A percentile compares a stretch with the other conserved stretches of the same genome.
phyloP scores from a whole-genome alignment of 2,329 filamentous ascomycete genomes.

The Calycina herbarum region DNA sequence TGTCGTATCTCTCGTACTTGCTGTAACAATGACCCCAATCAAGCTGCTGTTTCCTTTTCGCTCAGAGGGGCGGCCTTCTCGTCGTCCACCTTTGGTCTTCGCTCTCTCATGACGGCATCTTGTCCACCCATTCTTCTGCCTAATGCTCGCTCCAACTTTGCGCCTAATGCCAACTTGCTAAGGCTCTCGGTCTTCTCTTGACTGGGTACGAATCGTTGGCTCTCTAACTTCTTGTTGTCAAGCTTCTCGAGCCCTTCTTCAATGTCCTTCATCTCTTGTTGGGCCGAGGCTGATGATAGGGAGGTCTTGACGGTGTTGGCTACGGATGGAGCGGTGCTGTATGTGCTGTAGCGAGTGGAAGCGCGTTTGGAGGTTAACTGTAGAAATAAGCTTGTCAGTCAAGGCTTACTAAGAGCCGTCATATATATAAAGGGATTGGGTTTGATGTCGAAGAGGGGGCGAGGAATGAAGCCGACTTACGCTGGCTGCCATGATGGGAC shows the following conservation, averaged over 20 bases:
- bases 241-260: conserved; percentile 66
- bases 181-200: conserved; percentile 67
- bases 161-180: conserved; percentile 69
- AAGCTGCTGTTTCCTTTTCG: conserved; percentile 19
- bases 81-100: conserved; percentile 20
- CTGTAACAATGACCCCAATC: not conserved
- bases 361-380: conserved; percentile 47
- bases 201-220: conserved; percentile 66
- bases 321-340: conserved; percentile 48
- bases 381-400: conserved; percentile 21
- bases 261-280: conserved; percentile 58
- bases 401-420: conserved; percentile 17
- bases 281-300: conserved; percentile 35
- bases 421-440: not conserved
- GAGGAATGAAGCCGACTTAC: conserved; percentile 40
- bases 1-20: not conserved
- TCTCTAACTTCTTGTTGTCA: conserved; percentile 66
- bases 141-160: conserved; percentile 72
- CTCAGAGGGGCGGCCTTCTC: conserved; percentile 18
- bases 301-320: conserved; percentile 40
- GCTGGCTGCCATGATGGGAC: conserved; percentile 55
- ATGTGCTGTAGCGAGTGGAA: conserved; percentile 54
- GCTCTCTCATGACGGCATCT: conserved; percentile 62
- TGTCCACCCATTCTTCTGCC: conserved; percentile 68
- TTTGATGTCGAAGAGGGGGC: not conserved